Percentiles rank a stretch among this genome's conserved stretches.
phyloP scores from a whole-genome alignment of 2,329 filamentous ascomycete genomes.

The Diaporthe sp. region DNA sequence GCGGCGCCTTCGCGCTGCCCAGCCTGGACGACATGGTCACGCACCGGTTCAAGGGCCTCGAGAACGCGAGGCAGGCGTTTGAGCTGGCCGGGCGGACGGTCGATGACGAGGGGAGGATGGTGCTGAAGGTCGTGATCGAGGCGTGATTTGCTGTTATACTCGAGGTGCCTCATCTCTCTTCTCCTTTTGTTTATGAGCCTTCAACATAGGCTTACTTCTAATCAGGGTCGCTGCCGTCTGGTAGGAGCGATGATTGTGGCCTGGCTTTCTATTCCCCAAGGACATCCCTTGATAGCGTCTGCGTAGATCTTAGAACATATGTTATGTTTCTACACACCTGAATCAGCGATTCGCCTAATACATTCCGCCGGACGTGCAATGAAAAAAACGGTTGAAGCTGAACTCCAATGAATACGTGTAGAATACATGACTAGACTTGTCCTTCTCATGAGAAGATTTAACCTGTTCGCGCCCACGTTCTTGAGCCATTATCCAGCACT shows the following conservation, averaged over 20 bases:
- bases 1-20: slow-evolving; percentile 64
- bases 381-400: background rate
- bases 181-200: background rate
- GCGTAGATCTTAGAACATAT: slow-evolving; percentile 16
- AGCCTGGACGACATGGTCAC: slow-evolving; percentile 81
- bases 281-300: background rate
- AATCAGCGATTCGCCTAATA: background rate
- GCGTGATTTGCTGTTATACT: slow-evolving; percentile 50
- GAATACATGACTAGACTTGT: background rate
- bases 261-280: background rate
- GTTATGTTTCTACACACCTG: background rate
- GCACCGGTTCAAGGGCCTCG: slow-evolving; percentile 77
- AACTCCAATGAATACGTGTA: background rate
- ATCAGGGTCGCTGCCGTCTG: background rate
- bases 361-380: background rate
- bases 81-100: slow-evolving; percentile 78
- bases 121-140: slow-evolving; percentile 80
- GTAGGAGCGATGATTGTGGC: background rate
- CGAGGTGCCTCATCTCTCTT: background rate
- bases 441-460: too few species aligned
- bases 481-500: background rate
- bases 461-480: background rate
- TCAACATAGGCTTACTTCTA: background rate
- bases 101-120: slow-evolving; percentile 76
- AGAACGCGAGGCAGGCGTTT: slow-evolving; percentile 74